phyloP scores from a whole-genome alignment of 768 basidiomycete genomes.

The Pulveroboletus sp. region DNA sequence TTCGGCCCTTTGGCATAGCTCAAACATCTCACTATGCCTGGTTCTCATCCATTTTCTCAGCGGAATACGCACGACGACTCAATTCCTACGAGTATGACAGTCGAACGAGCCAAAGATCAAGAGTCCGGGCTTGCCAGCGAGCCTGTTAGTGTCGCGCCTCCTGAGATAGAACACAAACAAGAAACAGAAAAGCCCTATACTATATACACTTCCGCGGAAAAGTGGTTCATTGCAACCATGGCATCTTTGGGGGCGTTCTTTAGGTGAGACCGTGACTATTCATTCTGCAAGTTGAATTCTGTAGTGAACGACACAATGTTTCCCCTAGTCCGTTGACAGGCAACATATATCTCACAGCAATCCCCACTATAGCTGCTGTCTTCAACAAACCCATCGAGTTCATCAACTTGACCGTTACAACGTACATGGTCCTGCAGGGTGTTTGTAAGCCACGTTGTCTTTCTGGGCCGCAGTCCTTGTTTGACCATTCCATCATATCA shows the following conservation, averaged over 20 bases:
- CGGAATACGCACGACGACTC: not conserved
- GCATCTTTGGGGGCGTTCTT: slow-evolving; percentile 63
- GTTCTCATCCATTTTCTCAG: not conserved
- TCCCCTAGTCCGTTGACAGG: slow-evolving; percentile 61
- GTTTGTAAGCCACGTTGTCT: slow-evolving; percentile 32
- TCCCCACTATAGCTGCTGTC: slow-evolving; percentile 58
- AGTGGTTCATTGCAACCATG: slow-evolving; percentile 66
- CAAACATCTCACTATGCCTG: too few relatives aligned
- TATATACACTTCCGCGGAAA: slow-evolving; percentile 53
- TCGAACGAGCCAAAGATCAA: slow-evolving; percentile 4
- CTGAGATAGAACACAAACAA: not conserved
- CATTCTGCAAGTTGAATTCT: not conserved
- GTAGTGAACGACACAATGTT: not conserved
- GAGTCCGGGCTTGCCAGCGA: not conserved
- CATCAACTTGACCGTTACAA: slow-evolving; percentile 75
- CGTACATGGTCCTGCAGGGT: slow-evolving; percentile 55
- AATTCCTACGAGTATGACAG: not conserved
- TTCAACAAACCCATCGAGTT: slow-evolving; percentile 66
- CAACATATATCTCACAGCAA: slow-evolving; percentile 78
- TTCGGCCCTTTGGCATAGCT: too few relatives aligned
- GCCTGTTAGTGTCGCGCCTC: too few relatives aligned
- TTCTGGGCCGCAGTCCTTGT: not conserved
- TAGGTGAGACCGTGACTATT: slow-evolving; percentile 40
- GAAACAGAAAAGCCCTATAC: slow-evolving; percentile 34
- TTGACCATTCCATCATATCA: slow-evolving; percentile 17